Evolutionary conservation across 208 protist genomes (phyloP).

Genomic region (Leishmania guyanensis): DNA sequence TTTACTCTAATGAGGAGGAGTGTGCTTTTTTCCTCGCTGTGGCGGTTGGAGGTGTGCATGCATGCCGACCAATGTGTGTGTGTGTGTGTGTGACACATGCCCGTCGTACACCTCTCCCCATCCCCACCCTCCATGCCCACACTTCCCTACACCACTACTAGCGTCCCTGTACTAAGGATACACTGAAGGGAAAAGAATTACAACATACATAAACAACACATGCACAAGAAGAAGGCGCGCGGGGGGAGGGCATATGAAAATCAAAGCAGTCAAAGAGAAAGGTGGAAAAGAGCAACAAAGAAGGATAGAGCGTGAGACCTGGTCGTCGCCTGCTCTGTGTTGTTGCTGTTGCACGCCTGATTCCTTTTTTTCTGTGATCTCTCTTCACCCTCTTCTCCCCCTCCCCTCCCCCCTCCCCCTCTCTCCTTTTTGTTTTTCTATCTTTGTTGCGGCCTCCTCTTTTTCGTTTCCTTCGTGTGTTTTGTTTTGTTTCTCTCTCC

Average conservation of each 20-base stretch:
- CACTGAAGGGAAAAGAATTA: too few species aligned
- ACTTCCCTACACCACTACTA: too few species aligned
- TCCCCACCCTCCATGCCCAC: background rate
- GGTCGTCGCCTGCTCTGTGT: background rate
- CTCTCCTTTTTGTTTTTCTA: conserved; percentile 10
- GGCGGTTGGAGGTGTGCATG: background rate
- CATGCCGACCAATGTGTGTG: background rate
- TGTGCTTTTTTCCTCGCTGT: background rate
- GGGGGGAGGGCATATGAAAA: background rate
- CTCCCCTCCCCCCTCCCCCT: conserved; percentile 6
- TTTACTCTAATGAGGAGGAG: background rate
- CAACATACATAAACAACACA: background rate
- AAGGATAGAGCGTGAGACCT: background rate
- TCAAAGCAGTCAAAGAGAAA: background rate
- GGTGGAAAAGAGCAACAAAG: background rate
- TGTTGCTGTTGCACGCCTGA: background rate
- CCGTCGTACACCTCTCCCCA: background rate
- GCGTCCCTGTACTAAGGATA: background rate
- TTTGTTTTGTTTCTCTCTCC: conserved; percentile 14
- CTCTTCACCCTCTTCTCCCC: background rate
- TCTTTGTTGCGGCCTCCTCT: background rate
- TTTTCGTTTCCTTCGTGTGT: conserved; percentile 13
- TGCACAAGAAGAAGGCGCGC: background rate
- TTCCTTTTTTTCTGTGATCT: background rate
- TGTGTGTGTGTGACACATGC: background rate